Conservation (phyloP, 306 rosid genomes). For the Trifolium repens region DNA sequence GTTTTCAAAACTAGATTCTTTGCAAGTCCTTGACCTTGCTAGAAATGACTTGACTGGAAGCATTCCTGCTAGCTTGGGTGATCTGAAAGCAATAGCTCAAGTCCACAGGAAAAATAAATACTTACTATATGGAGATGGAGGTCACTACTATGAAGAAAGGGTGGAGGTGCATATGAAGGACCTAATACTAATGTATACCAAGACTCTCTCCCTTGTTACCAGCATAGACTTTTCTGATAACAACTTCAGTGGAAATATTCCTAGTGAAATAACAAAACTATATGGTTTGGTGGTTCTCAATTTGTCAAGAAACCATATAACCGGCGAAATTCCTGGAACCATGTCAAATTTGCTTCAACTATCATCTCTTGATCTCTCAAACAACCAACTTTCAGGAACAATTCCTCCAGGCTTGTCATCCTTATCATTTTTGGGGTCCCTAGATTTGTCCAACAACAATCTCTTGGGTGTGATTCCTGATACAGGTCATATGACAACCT, state of each 20-base stretch:
- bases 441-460: conserved; percentile 50
- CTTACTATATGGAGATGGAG: not conserved
- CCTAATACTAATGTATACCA: not conserved
- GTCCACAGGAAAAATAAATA: not conserved
- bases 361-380: conserved; percentile 58
- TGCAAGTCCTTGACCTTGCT: conserved; percentile 4
- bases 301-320: conserved; percentile 50
- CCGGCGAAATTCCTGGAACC: conserved; percentile 44
- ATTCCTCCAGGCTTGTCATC: conserved; percentile 50
- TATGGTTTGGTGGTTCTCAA: conserved; percentile 48
- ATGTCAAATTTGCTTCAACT: conserved; percentile 47
- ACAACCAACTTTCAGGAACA: conserved; percentile 42
- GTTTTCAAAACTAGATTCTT: not conserved
- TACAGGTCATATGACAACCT: conserved; percentile 46
- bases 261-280: conserved; percentile 46
- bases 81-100: not conserved
- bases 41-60: not conserved
- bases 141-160: not conserved
- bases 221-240: conserved; percentile 59
- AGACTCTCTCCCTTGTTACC: conserved; percentile 38
- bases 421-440: conserved; percentile 46
- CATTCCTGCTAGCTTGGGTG: not conserved
- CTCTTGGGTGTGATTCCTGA: conserved; percentile 49
- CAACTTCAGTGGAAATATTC: conserved; percentile 48
- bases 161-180: not conserved